phyloP scores from a whole-genome alignment of 139 green algal genomes.

The Medakamo hakoo region DNA sequence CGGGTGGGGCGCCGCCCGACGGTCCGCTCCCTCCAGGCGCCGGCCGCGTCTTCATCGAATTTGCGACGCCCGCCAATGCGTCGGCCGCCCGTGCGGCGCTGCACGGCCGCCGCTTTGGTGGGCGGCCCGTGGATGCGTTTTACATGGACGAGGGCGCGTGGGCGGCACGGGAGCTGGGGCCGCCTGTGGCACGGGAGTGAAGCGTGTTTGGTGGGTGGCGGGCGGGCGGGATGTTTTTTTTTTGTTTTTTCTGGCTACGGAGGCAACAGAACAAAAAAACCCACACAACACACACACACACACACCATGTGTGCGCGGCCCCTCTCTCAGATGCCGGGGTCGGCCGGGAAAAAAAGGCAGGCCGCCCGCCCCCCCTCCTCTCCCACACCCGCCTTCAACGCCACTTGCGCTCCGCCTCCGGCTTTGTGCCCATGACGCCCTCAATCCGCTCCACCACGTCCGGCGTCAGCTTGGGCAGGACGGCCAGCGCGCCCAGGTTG shows the following conservation, averaged over 20 bases:
- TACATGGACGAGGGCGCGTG: not conserved
- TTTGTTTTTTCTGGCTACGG: not conserved
- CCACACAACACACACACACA: too few species aligned
- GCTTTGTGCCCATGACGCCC: not conserved
- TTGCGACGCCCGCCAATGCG: constrained; percentile 33
- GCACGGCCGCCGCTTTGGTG: constrained; percentile 71
- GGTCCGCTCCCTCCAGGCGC: constrained; percentile 32
- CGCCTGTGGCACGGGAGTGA: too few species aligned
- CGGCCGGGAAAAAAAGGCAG: too few species aligned
- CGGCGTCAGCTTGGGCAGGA: constrained; percentile 49
- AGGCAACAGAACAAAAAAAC: too few species aligned
- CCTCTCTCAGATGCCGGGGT: too few species aligned
- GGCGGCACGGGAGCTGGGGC: too few species aligned
- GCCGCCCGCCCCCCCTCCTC: too few species aligned
- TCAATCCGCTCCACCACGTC: constrained; percentile 19
- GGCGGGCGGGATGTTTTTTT: too few species aligned
- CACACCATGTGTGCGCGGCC: too few species aligned
- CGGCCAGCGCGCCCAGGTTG: constrained; percentile 47
- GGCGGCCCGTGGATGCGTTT: constrained; percentile 44
- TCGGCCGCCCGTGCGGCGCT: constrained; percentile 53
- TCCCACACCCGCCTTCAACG: too few species aligned
- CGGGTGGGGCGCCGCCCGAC: constrained; percentile 8
- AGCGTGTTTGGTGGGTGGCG: too few species aligned
- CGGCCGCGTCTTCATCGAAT: constrained; percentile 73
- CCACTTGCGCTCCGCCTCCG: not conserved